These are phyloP conservation scores for Coniferiporia sulphurascens DNA, from an alignment of 1,284 basidiomycete genomes.

Conservation along the genomic window DNA sequence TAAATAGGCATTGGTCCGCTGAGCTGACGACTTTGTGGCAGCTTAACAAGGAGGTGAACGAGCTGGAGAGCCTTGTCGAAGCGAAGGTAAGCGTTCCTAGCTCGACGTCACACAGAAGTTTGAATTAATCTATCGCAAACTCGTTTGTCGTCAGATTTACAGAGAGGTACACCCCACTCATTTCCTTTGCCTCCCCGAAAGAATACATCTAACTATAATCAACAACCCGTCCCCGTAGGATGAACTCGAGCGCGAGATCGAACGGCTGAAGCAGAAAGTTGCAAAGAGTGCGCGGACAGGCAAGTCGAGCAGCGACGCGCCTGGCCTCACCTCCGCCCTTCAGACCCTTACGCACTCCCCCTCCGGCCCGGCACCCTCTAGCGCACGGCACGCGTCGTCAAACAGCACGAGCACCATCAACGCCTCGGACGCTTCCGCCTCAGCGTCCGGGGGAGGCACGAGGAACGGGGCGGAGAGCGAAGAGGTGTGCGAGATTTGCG, in stretches of 20 bases:
- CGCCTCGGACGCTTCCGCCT: constrained; percentile 4
- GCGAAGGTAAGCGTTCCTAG: constrained; percentile 79
- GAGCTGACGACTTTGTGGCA: constrained; percentile 29
- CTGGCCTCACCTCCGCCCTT: background rate
- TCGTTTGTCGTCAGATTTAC: constrained; percentile 61
- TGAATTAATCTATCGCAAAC: no score
- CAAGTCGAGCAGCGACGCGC: constrained; percentile 42
- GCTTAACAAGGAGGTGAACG: constrained; percentile 88
- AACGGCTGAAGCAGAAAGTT: constrained; percentile 67
- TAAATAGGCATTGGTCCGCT: constrained; percentile 6
- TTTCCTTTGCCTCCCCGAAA: constrained; percentile 8
- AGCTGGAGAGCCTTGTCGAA: constrained; percentile 85
- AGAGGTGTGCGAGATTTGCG: constrained; percentile 78
- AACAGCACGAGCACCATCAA: constrained; percentile 18
- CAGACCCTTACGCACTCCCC: no score
- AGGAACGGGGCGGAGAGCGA: constrained; percentile 15
- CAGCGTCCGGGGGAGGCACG: constrained; percentile 18
- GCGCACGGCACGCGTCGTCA: constrained; percentile 27
- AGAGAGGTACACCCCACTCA: constrained; percentile 52
- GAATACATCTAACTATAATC: background rate
- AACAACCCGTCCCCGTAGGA: constrained; percentile 42
- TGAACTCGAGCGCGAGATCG: constrained; percentile 84
- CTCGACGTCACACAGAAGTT: no score
- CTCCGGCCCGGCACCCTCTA: no score
- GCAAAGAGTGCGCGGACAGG: constrained; percentile 46